Base-by-base conservation (phyloP, 192 early-diverging fungal species). In the Backusella luteola region DNA sequence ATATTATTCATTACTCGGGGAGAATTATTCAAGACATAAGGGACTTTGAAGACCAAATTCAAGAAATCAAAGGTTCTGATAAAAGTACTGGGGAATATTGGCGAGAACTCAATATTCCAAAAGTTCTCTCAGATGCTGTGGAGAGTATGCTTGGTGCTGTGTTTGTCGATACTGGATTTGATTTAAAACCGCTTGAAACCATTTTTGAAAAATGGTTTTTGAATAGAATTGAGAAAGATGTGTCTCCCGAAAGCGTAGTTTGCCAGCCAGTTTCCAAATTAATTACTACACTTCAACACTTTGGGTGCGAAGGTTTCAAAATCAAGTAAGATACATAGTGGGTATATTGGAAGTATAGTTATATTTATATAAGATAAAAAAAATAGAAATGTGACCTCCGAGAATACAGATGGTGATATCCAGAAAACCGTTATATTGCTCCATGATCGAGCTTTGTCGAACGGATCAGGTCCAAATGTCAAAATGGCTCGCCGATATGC, bases 71-170 rank as follows among this genome's bases (percentile, higher is more conserved):
- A 63, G 66, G 81, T 3, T 63, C 69, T 23, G 78, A 76, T 3
- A 53, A 80, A 66, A 34, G 67, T 77, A 63, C 80, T 77, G 73
- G 88, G 14, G 92, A 95, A 71, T 96, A 92, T 76, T 95, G 95
- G 95, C 84, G 86, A 59, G 82, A 91, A n/a, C 74, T 93, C n/a
- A 81, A 85, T 6, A 87, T 93, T 23, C 97, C 97, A 23, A 98
- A 98, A 73, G 91, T 94, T 0, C 79, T 95, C 49, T 92, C 92
- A 4, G 96, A 98, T 84, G 77, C 96, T 0, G 86, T 96, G 21
- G 97, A 98, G 81, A 92, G 93, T 42, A 85, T 96, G 34, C 53
- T 96, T 6, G 97, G 97, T 4, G 96, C 97, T 4, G 84, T 97
- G 5, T 94, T 92, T 76, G 87, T 97, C 23, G 97, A 98, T 80